phyloP scores from a whole-genome alignment of 2,329 filamentous ascomycete species.

The Hypoxylon sp. region DNA sequence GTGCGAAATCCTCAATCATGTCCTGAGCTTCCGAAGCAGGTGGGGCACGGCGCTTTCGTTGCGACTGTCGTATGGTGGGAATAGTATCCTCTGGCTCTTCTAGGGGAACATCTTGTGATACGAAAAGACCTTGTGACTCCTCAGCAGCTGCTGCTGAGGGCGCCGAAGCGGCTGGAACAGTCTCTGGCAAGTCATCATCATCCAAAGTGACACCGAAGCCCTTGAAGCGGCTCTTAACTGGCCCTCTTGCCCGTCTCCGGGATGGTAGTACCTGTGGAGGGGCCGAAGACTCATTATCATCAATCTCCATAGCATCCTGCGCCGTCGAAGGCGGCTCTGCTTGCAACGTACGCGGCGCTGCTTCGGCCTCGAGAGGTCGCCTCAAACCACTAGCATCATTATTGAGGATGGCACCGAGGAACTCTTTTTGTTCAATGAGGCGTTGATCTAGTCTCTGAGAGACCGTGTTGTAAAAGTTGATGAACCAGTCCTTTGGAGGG shows the following conservation, averaged over 20 bases:
- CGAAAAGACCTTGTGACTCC: constrained; percentile 66
- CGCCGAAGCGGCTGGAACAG: constrained; percentile 17
- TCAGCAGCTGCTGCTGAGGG: constrained; percentile 47
- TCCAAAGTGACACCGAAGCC: constrained; percentile 73
- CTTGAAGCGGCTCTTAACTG: constrained; percentile 74
- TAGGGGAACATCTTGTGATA: constrained; percentile 64
- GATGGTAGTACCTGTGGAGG: constrained; percentile 41
- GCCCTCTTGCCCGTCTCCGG: constrained; percentile 58
- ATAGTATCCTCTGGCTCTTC: constrained; percentile 47
- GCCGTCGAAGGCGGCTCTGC: constrained; percentile 34
- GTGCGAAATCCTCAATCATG: constrained; percentile 80
- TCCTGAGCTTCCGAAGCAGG: constrained; percentile 64
- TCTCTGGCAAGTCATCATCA: constrained; percentile 56
- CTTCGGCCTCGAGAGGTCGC: constrained; percentile 73
- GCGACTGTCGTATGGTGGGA: constrained; percentile 48
- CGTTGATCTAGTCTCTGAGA: constrained; percentile 83
- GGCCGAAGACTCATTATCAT: constrained; percentile 37
- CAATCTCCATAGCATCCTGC: constrained; percentile 50
- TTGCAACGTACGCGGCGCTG: constrained; percentile 52
- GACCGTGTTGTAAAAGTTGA: constrained; percentile 76
- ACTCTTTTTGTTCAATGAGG: constrained; percentile 89
- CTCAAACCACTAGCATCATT: constrained; percentile 82
- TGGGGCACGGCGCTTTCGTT: constrained; percentile 64
- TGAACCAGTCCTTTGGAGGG: constrained; percentile 76
- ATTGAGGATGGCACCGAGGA: constrained; percentile 89